These are phyloP conservation scores for Chlorella sp. DNA, from an alignment of 139 green algal species.

Conservation along the genomic window DNA sequence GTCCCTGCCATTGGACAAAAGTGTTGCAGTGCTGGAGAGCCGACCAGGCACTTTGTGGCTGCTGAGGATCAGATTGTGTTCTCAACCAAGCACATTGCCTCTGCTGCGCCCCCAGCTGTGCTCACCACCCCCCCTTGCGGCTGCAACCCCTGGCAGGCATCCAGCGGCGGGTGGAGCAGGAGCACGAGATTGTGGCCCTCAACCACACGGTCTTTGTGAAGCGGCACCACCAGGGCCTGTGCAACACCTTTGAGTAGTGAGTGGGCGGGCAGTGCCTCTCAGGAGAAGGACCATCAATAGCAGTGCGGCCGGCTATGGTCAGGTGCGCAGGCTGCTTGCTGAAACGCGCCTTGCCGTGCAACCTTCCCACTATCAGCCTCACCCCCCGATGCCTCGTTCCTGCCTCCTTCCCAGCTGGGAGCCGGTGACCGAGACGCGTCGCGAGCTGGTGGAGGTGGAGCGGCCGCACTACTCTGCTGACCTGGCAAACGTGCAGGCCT, in stretches of 20 bases:
- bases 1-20: too few species aligned
- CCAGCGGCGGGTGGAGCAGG: background rate
- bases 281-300: too few species aligned
- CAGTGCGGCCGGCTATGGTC: too few species aligned
- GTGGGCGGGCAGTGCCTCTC: too few species aligned
- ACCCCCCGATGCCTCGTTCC: too few species aligned
- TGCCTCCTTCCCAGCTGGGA: background rate
- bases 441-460: background rate
- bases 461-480: background rate
- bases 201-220: background rate
- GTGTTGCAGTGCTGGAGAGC: too few species aligned
- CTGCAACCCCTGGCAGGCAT: conserved; percentile 1
- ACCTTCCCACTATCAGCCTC: background rate
- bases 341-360: too few species aligned
- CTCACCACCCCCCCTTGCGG: too few species aligned
- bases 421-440: background rate
- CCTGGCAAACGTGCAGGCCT: background rate
- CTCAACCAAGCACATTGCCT: too few species aligned
- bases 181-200: background rate
- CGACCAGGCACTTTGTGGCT: too few species aligned
- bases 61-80: too few species aligned
- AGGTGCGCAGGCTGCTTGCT: background rate
- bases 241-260: background rate
- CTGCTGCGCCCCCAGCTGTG: too few species aligned
- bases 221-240: background rate